Evolutionary conservation across 2,329 filamentous ascomycete genomes (phyloP).

Genomic region (Aspergillus neoniger): DNA sequence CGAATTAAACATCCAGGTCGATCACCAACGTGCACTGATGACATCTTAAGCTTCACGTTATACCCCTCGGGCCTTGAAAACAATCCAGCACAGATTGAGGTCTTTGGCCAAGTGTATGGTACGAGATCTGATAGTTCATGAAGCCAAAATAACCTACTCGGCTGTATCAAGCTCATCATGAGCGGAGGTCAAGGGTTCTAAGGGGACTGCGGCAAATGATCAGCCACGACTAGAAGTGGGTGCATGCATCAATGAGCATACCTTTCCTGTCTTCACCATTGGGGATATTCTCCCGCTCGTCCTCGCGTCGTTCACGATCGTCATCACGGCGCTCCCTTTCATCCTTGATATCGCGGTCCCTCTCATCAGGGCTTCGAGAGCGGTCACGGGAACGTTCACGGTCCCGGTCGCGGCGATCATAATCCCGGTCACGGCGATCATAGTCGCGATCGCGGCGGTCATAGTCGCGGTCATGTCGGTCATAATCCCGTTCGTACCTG

Average conservation of each 20-base stretch:
- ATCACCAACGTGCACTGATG: not conserved
- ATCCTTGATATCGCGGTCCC: constrained; percentile 53
- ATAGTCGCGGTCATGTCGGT: constrained; percentile 71
- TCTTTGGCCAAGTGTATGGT: not conserved
- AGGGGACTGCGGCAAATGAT: constrained; percentile 45
- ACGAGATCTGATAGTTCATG: constrained; percentile 11
- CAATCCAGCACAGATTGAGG: not conserved
- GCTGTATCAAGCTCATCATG: constrained; percentile 97
- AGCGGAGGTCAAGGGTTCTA: constrained; percentile 77
- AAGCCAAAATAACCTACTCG: constrained; percentile 58
- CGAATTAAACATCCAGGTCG: constrained; percentile 1
- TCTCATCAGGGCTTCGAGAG: constrained; percentile 68
- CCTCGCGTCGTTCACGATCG: constrained; percentile 68
- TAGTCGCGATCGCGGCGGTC: constrained; percentile 70
- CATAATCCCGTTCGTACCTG: constrained; percentile 72
- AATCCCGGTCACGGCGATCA: constrained; percentile 59
- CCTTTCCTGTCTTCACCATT: constrained; percentile 92
- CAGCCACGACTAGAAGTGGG: not conserved
- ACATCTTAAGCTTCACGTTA: not conserved
- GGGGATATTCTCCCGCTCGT: constrained; percentile 72
- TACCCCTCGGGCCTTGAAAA: not conserved
- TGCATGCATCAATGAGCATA: constrained; percentile 42
- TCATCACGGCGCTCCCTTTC: constrained; percentile 53
- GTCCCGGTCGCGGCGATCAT: constrained; percentile 55
- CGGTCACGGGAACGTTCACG: constrained; percentile 71